phyloP scores from a whole-genome alignment of 2,329 filamentous ascomycete genomes.

The Verticillium klebahnii region DNA sequence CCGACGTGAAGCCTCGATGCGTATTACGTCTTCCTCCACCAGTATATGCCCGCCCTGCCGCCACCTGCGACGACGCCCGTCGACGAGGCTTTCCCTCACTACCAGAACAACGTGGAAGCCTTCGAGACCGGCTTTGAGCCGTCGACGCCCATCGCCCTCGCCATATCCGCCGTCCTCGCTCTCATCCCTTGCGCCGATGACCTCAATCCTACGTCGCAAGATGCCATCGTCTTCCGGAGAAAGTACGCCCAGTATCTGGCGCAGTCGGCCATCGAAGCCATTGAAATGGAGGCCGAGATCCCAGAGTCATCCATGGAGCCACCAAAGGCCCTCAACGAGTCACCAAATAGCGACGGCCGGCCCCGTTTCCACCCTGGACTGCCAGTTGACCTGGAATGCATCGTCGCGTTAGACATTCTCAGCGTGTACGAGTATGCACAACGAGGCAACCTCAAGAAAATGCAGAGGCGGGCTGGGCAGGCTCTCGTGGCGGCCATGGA shows the following conservation, averaged over 20 bases:
- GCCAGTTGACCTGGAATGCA: conserved; percentile 40
- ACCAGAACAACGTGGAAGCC: conserved; percentile 29
- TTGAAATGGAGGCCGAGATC: conserved; percentile 43
- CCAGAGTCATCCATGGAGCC: conserved; percentile 40
- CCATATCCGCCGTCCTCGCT: conserved; percentile 42
- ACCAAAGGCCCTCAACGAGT: conserved; percentile 35
- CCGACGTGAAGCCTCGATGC: conserved; percentile 31
- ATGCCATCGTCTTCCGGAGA: conserved; percentile 37
- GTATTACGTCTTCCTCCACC: conserved; percentile 48
- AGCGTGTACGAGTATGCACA: conserved; percentile 50
- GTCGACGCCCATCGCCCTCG: conserved; percentile 37
- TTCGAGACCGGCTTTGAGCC: conserved; percentile 31
- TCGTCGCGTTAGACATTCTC: conserved; percentile 42
- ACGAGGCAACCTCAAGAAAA: conserved; percentile 47
- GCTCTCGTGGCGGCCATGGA: conserved; percentile 42
- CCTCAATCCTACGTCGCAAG: conserved; percentile 24
- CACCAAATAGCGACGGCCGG: conserved; percentile 23
- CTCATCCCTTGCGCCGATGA: conserved; percentile 41
- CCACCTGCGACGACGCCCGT: conserved; percentile 28
- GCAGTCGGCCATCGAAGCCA: conserved; percentile 40
- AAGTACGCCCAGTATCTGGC: conserved; percentile 44
- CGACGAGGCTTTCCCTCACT: conserved; percentile 26
- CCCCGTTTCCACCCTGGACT: conserved; percentile 37
- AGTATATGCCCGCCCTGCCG: conserved; percentile 44
- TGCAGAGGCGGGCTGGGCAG: conserved; percentile 42